Evolutionary conservation across 2,329 filamentous ascomycete species (phyloP), one percentile per base, ranked within the genome.

Genomic region (Dothiorella sarmentorum): DNA sequence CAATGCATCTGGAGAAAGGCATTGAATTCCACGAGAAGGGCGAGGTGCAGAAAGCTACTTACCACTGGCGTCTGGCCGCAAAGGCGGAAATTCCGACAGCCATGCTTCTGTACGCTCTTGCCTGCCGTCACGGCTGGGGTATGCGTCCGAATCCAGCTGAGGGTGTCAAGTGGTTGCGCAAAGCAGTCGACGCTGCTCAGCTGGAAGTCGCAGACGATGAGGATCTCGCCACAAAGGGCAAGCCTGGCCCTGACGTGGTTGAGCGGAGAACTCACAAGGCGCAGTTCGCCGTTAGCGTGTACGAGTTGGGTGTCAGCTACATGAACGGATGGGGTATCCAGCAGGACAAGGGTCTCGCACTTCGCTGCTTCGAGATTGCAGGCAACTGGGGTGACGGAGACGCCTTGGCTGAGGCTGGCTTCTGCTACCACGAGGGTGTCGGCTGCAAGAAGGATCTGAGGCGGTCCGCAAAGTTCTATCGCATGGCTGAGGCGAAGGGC

Each of bases 311-410:
- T 3, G 91, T 97, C 24, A 96, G 91, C 70, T 93, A 97, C 70
- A 91, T 97, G 85, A 97, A 99, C 67, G 94, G 94, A 4, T 99
- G 94, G 94, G 94, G 94, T 15, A 95, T 96, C 37, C 86, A 93
- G 65, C 91, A 96, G 73, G 94, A 99, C 70, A 96, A 94, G 71
- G 76, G 83, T 4, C 81, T 97, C 60, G 94, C 91, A 0, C 75
- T 99, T 67, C 84, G 91, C 56, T 99, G 94, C 71, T 99, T 97
- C 70, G 94, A 99, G 73, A 96, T 97, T 66, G 94, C 94, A 40
- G 93, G 90, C 55, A 88, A 84, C 63, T 99, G 94, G 94, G 94
- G 94, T 31, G 94, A 99, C 75, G 87, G 89, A 5, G 94, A 99
- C 76, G 94, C 94, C 20, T 81, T 99, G 61, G 88, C 91, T 7